Evolutionary conservation across 2,329 filamentous ascomycete genomes (phyloP), one percentile per base, ranked within the genome.

Genomic region (Penicillium crustosum): DNA sequence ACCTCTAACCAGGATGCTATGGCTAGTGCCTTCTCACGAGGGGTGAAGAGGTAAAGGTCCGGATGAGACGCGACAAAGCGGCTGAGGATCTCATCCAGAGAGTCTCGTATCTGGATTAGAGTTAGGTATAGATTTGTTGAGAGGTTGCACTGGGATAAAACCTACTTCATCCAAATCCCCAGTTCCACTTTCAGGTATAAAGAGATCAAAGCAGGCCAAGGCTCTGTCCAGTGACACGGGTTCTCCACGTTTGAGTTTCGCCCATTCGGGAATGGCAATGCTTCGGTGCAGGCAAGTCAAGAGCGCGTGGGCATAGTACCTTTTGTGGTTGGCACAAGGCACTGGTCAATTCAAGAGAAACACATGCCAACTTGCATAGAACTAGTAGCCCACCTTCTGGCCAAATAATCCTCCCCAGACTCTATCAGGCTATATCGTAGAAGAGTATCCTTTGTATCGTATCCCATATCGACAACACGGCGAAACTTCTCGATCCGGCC

Each of bases 401-500:
- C 90, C 67, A 99, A 77, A 53, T 89, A 85, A 76, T 97, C 91
- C 15, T 89, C 84, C 41, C 84, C 80, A 13, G 88, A 82, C 17
- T 82, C 77, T 35, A 82, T 80, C 12, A 78, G 78, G 59, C 83
- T 85, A 70, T 96, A 87, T 55, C 82, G 79, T 59, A 92, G 68
- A 49, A 97, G 81, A 54, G 87, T 87, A 72, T 97, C 93, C 73
- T 97, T 97, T 45, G 89, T 90, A 77, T 97, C 92, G 68, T 93
- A 93, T 0, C 92, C 92, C 67, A 87, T 81, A 29, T 81, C 78
- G 53, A 89, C 86, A 61, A 97, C 89, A 50, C 82, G 77, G 66
- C 89, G 85, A 61, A 91, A 87, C 67, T 87, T 87, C 55, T 82
- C 81, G 56, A 91, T 82, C 21, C 92, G 87, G 53, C 85, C 81